Percentiles rank a stretch among this genome's conserved stretches.
phyloP scores from a whole-genome alignment of 179 eudicot genomes.

The Vitellaria paradoxa region DNA sequence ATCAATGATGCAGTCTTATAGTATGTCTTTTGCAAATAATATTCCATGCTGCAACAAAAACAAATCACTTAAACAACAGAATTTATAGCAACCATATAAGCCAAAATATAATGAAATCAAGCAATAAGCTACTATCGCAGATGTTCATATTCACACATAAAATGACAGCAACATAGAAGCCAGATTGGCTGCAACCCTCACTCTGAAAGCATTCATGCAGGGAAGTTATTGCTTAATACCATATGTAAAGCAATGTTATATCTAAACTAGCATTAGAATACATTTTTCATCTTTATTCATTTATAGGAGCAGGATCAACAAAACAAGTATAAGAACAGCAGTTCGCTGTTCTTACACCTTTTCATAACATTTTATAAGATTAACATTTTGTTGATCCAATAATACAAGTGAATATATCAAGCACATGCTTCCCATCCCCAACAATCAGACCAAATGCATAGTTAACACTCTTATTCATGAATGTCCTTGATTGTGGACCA shows the following conservation, averaged over 20 bases:
- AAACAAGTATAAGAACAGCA: neutral
- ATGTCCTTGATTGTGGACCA: neutral
- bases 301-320: neutral
- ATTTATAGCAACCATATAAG: neutral
- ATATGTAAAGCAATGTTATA: neutral
- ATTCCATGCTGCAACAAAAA: slow-evolving; percentile 71
- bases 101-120: slow-evolving; percentile 1
- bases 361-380: neutral
- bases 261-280: too few relatives aligned
- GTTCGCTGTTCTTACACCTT: neutral
- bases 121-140: neutral
- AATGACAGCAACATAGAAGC: slow-evolving; percentile 1
- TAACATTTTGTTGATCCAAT: too few relatives aligned
- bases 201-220: neutral
- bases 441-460: neutral
- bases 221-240: neutral
- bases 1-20: slow-evolving; percentile 92
- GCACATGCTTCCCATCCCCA: neutral
- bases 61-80: neutral
- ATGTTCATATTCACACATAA: neutral
- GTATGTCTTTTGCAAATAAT: slow-evolving; percentile 89
- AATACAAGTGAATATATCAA: too few relatives aligned
- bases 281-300: too few relatives aligned
- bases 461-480: neutral
- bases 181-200: neutral